phyloP scores from a whole-genome alignment of 148 eudicot species.

The Simmondsia chinensis region DNA sequence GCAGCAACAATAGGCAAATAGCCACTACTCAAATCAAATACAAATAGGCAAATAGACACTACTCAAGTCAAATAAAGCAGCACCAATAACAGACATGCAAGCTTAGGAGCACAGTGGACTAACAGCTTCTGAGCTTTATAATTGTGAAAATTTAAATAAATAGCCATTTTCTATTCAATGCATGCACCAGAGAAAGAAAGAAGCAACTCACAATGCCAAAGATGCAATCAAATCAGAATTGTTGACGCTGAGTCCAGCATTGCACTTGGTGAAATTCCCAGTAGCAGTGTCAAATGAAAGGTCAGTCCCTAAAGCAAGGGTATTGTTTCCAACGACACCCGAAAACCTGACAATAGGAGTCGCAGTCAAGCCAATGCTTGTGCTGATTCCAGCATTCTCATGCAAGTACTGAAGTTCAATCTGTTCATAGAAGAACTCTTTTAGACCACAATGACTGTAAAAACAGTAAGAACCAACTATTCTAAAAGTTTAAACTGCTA shows the following conservation, averaged over 20 bases:
- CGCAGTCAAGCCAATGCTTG: constrained; percentile 89
- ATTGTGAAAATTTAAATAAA: too few relatives aligned
- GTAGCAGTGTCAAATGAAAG: constrained; percentile 78
- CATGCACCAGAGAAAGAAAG: background rate
- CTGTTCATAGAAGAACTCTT: constrained; percentile 21
- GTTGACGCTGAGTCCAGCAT: constrained; percentile 68
- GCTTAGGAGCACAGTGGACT: too few relatives aligned
- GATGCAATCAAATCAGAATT: constrained; percentile 73
- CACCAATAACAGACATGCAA: too few relatives aligned
- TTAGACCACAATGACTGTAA: background rate
- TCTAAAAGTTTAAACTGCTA: too few relatives aligned
- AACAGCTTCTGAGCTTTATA: too few relatives aligned
- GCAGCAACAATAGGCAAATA: too few relatives aligned
- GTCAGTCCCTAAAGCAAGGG: constrained; percentile 66
- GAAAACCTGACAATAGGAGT: constrained; percentile 81
- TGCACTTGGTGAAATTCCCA: constrained; percentile 68
- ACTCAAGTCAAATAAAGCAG: too few relatives aligned
- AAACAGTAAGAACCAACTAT: too few relatives aligned
- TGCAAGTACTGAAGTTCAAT: constrained; percentile 91
- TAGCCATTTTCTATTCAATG: too few relatives aligned
- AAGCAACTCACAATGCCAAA: constrained; percentile 61
- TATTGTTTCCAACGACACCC: constrained; percentile 69
- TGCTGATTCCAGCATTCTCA: constrained; percentile 85
- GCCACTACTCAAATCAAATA: too few relatives aligned
- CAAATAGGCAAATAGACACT: too few relatives aligned